Evolutionary conservation across 2,329 filamentous ascomycete species (phyloP).

Genomic region (Cucurbitaria berberidis): DNA sequence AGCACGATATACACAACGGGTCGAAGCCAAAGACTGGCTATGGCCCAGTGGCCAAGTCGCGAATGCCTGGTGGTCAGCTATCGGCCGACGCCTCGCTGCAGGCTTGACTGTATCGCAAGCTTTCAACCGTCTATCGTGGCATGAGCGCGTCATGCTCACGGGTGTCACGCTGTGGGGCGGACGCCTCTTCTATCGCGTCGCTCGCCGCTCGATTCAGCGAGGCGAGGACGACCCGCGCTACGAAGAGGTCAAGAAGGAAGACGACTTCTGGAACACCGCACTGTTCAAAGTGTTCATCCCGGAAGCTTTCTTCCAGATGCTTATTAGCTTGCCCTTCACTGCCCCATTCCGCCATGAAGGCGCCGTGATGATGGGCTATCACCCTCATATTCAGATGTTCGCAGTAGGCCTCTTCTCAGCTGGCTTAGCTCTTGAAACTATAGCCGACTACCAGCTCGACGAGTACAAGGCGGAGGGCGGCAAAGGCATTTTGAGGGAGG

Average conservation of each 20-base stretch:
- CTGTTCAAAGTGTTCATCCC: slow-evolving; percentile 63
- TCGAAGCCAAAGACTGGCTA: slow-evolving; percentile 66
- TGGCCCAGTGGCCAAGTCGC: slow-evolving; percentile 62
- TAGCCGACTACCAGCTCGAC: slow-evolving; percentile 64
- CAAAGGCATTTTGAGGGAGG: slow-evolving; percentile 57
- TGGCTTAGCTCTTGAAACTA: slow-evolving; percentile 62
- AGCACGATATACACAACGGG: slow-evolving; percentile 59
- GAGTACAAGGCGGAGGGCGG: slow-evolving; percentile 55
- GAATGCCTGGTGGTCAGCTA: slow-evolving; percentile 67
- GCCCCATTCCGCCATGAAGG: slow-evolving; percentile 59
- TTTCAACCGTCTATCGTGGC: slow-evolving; percentile 57
- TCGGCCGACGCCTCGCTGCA: slow-evolving; percentile 59
- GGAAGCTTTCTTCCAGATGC: slow-evolving; percentile 62
- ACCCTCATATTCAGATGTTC: slow-evolving; percentile 42
- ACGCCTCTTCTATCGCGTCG: slow-evolving; percentile 62
- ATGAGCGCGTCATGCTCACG: slow-evolving; percentile 62
- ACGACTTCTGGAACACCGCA: slow-evolving; percentile 64
- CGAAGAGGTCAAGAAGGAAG: slow-evolving; percentile 57
- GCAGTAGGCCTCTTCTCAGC: slow-evolving; percentile 63
- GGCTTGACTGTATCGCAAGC: slow-evolving; percentile 56
- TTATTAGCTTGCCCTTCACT: slow-evolving; percentile 64
- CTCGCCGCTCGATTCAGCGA: slow-evolving; percentile 55
- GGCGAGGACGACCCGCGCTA: slow-evolving; percentile 65
- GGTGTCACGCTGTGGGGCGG: slow-evolving; percentile 65
- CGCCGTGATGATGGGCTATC: slow-evolving; percentile 46